These are phyloP conservation scores for Raphanus raphanistrum DNA, from an alignment of 345 rosid species.

Conservation along the genomic window DNA sequence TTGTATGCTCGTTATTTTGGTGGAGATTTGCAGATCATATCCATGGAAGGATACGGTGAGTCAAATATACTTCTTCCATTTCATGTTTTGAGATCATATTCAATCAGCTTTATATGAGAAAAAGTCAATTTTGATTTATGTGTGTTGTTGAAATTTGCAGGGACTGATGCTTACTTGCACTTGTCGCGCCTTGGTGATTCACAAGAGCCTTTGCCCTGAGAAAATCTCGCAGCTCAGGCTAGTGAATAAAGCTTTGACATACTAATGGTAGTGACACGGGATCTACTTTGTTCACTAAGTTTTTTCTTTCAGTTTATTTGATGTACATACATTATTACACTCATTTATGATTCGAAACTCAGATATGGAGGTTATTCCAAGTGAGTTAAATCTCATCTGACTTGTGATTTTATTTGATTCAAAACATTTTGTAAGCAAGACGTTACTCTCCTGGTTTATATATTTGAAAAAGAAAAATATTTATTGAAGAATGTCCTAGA, in stretches of 20 bases:
- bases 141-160: slow-evolving; percentile 41
- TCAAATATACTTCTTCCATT: not conserved
- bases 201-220: slow-evolving; percentile 68
- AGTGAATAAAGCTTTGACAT: slow-evolving; percentile 27
- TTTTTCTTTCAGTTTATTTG: not conserved
- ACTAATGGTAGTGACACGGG: slow-evolving; percentile 23
- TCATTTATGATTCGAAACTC: slow-evolving; percentile 27
- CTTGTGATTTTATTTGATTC: slow-evolving; percentile 11
- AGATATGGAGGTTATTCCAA: slow-evolving; percentile 22
- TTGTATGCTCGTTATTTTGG: slow-evolving; percentile 95
- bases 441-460: not conserved
- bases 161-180: slow-evolving; percentile 78
- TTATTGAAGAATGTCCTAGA: not conserved
- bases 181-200: slow-evolving; percentile 63
- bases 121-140: not conserved
- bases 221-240: not conserved
- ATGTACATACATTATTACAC: slow-evolving; percentile 35
- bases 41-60: slow-evolving; percentile 99
- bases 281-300: slow-evolving; percentile 11
- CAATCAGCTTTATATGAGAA: not conserved
- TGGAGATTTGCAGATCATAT: slow-evolving; percentile 91
- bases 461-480: not conserved
- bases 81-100: slow-evolving; percentile 60
- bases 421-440: not conserved
- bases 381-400: slow-evolving; percentile 33